Conservation (phyloP, 1,284 basidiomycete species). For the Moesziomyces sp. region DNA sequence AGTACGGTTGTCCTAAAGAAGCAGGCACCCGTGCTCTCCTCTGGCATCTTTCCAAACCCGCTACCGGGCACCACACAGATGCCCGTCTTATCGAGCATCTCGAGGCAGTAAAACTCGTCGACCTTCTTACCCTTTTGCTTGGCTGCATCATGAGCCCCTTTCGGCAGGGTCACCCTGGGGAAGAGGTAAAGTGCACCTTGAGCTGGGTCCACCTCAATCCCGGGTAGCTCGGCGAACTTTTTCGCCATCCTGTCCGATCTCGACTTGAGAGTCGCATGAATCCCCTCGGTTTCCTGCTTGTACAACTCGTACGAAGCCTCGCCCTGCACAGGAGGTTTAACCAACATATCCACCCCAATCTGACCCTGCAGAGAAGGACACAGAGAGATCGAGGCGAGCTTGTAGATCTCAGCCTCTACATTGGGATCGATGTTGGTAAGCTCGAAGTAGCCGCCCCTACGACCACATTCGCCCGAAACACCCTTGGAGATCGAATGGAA, state of each 20-base stretch:
- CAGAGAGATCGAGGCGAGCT: conserved; percentile 62
- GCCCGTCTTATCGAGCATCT: conserved; percentile 62
- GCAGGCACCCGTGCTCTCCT: conserved; percentile 44
- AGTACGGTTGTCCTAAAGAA: conserved; percentile 65
- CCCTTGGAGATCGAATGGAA: conserved; percentile 67
- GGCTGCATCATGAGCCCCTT: conserved; percentile 55
- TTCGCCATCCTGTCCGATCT: conserved; percentile 58
- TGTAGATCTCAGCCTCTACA: conserved; percentile 64
- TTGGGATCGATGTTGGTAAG: conserved; percentile 63
- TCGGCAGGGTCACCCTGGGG: conserved; percentile 77
- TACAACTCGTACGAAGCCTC: conserved; percentile 59
- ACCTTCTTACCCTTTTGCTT: conserved; percentile 56
- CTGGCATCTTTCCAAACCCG: conserved; percentile 61
- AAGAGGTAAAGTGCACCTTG: conserved; percentile 90
- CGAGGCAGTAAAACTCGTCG: conserved; percentile 64
- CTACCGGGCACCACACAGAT: conserved; percentile 66
- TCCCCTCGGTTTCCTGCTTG: conserved; percentile 48
- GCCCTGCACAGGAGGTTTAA: conserved; percentile 57
- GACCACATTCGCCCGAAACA: conserved; percentile 64
- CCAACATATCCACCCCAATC: conserved; percentile 65
- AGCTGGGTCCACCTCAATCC: conserved; percentile 57
- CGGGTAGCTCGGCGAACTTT: conserved; percentile 53
- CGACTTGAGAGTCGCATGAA: conserved; percentile 53
- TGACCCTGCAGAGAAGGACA: conserved; percentile 66
- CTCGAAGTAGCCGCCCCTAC: conserved; percentile 66